Evolutionary conservation across 164 flowering plant species (phyloP).

Genomic region (Platanus orientalis): DNA sequence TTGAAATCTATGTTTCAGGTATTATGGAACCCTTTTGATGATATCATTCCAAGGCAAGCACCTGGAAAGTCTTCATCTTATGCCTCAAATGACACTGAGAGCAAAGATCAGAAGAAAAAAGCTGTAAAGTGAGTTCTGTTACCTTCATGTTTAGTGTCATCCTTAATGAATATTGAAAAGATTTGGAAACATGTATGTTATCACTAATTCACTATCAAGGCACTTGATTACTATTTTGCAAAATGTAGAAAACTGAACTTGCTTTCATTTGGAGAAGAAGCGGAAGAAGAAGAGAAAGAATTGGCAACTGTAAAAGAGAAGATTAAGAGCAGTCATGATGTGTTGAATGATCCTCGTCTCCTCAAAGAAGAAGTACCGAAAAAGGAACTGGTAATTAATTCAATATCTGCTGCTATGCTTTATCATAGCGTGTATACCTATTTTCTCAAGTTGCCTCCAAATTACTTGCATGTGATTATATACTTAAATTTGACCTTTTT

Average conservation of each 20-base stretch:
- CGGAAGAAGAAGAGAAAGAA: slow-evolving; percentile 94
- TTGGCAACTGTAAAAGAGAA: slow-evolving; percentile 59
- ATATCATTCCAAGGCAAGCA: slow-evolving; percentile 68
- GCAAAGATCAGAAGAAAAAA: slow-evolving; percentile 62
- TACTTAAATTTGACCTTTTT: too few species aligned
- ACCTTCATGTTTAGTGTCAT: background rate
- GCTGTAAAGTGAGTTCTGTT: slow-evolving; percentile 64
- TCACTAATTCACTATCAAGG: background rate
- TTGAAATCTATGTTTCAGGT: slow-evolving; percentile 42
- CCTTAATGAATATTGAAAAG: background rate
- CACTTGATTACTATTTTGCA: slow-evolving; percentile 5
- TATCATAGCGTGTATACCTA: too few species aligned
- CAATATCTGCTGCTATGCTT: too few species aligned
- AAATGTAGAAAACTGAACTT: slow-evolving; percentile 72
- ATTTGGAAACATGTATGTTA: background rate
- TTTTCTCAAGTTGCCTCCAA: too few species aligned
- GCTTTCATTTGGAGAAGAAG: slow-evolving; percentile 99
- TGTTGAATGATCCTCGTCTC: slow-evolving; percentile 92
- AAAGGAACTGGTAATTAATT: slow-evolving; percentile 43
- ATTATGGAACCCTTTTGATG: slow-evolving; percentile 97
- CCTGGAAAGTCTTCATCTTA: slow-evolving; percentile 28
- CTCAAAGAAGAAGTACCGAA: slow-evolving; percentile 44
- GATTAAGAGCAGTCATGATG: slow-evolving; percentile 95
- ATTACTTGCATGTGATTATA: too few species aligned
- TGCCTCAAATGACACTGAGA: slow-evolving; percentile 35